Base-by-base conservation (phyloP, 1,284 basidiomycete species). In the Malassezia obtusa region DNA sequence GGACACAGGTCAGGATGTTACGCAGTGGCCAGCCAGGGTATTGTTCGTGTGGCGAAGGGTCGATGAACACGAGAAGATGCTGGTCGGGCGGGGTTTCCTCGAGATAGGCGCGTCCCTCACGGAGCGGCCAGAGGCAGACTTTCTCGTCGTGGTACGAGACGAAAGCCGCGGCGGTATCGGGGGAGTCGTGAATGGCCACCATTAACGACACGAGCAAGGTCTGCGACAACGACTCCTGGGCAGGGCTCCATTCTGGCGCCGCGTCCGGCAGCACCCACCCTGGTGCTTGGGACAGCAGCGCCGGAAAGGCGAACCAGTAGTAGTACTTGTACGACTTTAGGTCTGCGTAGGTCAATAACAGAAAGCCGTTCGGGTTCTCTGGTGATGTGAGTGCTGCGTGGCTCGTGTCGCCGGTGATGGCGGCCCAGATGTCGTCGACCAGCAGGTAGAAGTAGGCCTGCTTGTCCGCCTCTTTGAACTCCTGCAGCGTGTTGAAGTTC, bases 271-370 rank as follows among this genome's bases (percentile, higher is more conserved):
- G 17, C 15, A 17, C 28, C 49, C 49, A 50, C 2, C 40, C 49
- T 2, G 59, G 51, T 0, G 68, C 66, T 32, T 60, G 60, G 1
- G 61, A 79, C 0, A 85, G 82, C 52, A 96, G 83, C 0, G 89
- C 89, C 0, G 94, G 94, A 74, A 95, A 94, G 0, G 87, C 87
- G 67, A 95, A 95, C 91, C 92, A 96, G 76, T 98, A 95, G 72
- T 86, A 90, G 74, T 89, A 96, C 60, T 85, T 86, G 78, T 92
- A 96, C 75, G 92, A 95, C 79, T 98, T 98, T 56, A 98, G 83
- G 75, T 98, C 94, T 0, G 94, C 87, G 67, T 85, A 98, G 0
- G 89, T 89, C 62, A 98, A 85, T 24, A 94, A 78, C 14, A 95
- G 78, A 76, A 96, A 96, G 2, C 80, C 79, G 52, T 82, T 86